Conservation (phyloP, 805 yeast genomes). For the Metschnikowia continentalis region DNA sequence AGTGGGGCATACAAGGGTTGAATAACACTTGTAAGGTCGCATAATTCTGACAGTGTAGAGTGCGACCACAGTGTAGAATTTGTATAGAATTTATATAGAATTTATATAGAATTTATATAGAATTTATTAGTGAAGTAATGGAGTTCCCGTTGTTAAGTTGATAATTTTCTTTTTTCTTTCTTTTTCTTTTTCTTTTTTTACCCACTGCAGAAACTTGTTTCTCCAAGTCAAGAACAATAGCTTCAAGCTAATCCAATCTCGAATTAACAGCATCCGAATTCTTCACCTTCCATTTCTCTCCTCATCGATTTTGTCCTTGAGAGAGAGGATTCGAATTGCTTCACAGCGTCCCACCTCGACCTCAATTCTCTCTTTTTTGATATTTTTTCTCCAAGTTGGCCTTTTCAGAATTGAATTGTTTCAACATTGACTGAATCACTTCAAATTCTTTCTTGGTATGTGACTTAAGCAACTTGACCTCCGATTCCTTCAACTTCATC, state of each 20-base stretch:
- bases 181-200: no score
- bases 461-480: slow-evolving; percentile 36
- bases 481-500: slow-evolving; percentile 31
- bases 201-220: slow-evolving; percentile 23
- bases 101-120: no score
- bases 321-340: slow-evolving; percentile 54
- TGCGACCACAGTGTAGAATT: no score
- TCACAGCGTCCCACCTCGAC: slow-evolving; percentile 65
- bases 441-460: slow-evolving; percentile 50
- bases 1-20: no score
- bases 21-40: no score
- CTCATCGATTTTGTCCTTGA: slow-evolving; percentile 49
- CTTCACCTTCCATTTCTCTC: slow-evolving; percentile 70
- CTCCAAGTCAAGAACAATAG: slow-evolving; percentile 45
- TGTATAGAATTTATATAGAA: no score
- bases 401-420: slow-evolving; percentile 59
- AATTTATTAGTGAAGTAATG: no score
- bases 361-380: slow-evolving; percentile 44
- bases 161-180: no score
- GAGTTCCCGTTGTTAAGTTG: no score
- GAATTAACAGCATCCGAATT: slow-evolving; percentile 57
- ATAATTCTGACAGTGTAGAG: no score
- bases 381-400: slow-evolving; percentile 56
- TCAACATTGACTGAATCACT: slow-evolving; percentile 53
- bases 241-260: slow-evolving; percentile 53